Base-by-base conservation (phyloP, 129 eudicot genomes). In the Chrysanthemum seticuspe region DNA sequence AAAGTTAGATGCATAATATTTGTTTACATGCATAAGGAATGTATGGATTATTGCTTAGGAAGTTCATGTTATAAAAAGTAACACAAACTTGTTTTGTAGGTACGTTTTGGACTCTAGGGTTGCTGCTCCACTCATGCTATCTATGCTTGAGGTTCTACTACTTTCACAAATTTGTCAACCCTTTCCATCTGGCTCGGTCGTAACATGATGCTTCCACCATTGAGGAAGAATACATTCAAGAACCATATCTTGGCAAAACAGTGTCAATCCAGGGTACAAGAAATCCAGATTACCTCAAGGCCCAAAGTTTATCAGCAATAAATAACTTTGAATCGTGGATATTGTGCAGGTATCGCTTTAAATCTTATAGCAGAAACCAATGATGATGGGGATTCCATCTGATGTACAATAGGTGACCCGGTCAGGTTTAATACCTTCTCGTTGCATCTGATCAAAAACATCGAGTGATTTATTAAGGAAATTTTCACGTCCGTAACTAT, bases 401-500 rank as follows among this genome's bases (percentile, higher is more conserved):
- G 21, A 19, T 7, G 99, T 95, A 76, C 99, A 95, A 53, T 95
- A 95, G 6, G 99, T 95, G 45, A 95, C 99, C 13, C 96, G 89
- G 72, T 95, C 99, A 6, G 99, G 99, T 65, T 95, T 80, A 21
- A 91, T 87, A 12, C 99, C 96, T 8, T 73, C 84, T 48, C 78
- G 53, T 70, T 81, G 91, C 97, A 95, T 91, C 72, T 91, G 89
- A 12, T 86, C 82, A 71, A 95, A 91, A 76, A 91, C 97, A 40
- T 78, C 72, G 4, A 95, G 68, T 0, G 99, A 95, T 81, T 95
- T 93, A 65, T 82, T 90, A 44, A 95, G 78, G 72, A 86, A 95
- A 76, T 95, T 95, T 54, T 97, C 99, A 27, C 94, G 87, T 0
- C 99, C 99, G 15, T 95, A 95, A 70, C 99, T 91, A 77, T 95